Conservation (phyloP, 163 green algal genomes). For the Trebouxiophyceae sp. region DNA sequence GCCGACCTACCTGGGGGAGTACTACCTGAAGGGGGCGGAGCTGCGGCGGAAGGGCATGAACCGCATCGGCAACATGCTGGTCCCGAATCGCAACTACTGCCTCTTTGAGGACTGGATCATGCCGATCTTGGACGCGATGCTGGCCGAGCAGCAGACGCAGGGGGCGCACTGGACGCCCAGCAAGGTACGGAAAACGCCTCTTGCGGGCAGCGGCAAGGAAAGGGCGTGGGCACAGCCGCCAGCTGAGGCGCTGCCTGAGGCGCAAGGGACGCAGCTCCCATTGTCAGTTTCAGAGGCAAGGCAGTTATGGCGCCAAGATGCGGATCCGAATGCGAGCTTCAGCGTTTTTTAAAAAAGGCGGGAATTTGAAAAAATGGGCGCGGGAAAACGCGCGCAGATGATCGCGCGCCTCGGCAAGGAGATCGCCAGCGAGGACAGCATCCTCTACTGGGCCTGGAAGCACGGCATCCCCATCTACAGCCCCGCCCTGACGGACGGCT, state of each 20-base stretch:
- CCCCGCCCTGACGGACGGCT: slow-evolving; percentile 94
- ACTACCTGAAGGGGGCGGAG: slow-evolving; percentile 76
- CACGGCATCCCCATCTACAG: slow-evolving; percentile 95
- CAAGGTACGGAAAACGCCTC: slow-evolving; percentile 57
- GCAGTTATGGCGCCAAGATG: too few species aligned
- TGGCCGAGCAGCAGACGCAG: slow-evolving; percentile 76
- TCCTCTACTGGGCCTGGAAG: slow-evolving; percentile 89
- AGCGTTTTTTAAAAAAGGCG: too few species aligned
- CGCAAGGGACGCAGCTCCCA: too few species aligned
- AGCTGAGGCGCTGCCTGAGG: too few species aligned
- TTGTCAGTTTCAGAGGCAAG: too few species aligned
- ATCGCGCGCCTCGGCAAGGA: slow-evolving; percentile 79
- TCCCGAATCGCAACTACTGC: slow-evolving; percentile 99
- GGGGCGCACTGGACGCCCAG: slow-evolving; percentile 85
- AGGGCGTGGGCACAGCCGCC: too few species aligned
- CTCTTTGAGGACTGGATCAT: slow-evolving; percentile 99
- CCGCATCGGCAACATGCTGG: slow-evolving; percentile 97
- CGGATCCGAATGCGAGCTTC: too few species aligned
- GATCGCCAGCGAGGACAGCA: slow-evolving; percentile 74
- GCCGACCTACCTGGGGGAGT: slow-evolving; percentile 91
- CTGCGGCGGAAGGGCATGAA: slow-evolving; percentile 85
- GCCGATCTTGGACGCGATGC: slow-evolving; percentile 89
- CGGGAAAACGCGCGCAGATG: slow-evolving; percentile 40
- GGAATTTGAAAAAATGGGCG: too few species aligned
- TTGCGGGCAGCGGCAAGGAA: neutral